Conservation (phyloP, 768 basidiomycete species). For the Grammothele lineata region DNA sequence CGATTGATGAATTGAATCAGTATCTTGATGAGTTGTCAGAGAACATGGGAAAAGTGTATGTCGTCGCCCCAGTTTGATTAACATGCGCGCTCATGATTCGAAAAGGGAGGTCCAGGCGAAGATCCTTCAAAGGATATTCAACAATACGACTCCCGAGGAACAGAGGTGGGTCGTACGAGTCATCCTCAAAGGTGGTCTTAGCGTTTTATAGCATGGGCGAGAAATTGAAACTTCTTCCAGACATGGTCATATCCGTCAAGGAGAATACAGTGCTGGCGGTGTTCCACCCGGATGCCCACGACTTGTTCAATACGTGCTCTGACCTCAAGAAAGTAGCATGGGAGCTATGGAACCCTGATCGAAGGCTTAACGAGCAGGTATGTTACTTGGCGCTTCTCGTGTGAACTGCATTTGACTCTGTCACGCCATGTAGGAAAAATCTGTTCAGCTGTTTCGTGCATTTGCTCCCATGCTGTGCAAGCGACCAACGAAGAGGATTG, state of each 20-base stretch:
- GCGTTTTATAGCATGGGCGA: too few relatives aligned
- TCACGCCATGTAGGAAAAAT: constrained; percentile 59
- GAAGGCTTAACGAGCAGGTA: constrained; percentile 62
- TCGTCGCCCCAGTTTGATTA: constrained; percentile 6
- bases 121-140: constrained; percentile 73
- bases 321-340: constrained; percentile 92
- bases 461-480: constrained; percentile 97
- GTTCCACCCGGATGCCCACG: constrained; percentile 92
- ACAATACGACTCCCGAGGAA: constrained; percentile 78
- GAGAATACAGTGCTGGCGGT: constrained; percentile 90
- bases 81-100: neutral
- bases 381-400: neutral
- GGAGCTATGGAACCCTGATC: constrained; percentile 76
- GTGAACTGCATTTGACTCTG: neutral
- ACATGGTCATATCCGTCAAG: constrained; percentile 89
- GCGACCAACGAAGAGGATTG: constrained; percentile 74
- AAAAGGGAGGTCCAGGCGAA: constrained; percentile 70
- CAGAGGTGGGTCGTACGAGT: constrained; percentile 96
- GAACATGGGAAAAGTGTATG: constrained; percentile 69
- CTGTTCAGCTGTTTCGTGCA: constrained; percentile 74
- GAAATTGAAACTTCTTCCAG: constrained; percentile 35
- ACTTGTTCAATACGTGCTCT: constrained; percentile 94
- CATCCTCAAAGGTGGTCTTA: constrained; percentile 79
- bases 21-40: constrained; percentile 74
- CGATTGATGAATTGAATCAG: constrained; percentile 81